Conservation (phyloP, 441 rosid genomes). For the Bruguiera hainesii region DNA sequence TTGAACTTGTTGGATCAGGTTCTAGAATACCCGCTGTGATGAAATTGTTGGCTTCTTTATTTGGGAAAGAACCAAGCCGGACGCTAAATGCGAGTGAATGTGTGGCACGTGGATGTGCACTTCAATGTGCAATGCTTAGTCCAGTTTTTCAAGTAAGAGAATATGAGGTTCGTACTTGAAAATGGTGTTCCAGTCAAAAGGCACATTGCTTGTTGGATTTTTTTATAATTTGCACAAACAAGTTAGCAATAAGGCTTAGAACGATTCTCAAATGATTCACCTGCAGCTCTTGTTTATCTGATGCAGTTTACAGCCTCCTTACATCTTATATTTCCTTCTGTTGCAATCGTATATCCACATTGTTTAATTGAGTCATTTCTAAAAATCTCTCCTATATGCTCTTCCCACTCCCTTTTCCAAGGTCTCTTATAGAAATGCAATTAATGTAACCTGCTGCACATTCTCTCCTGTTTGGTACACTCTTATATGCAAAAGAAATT, state of each 20-base stretch:
- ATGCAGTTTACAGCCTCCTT: no score
- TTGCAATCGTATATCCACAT: no score
- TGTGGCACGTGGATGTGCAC: constrained; percentile 64
- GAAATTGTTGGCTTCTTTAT: constrained; percentile 38
- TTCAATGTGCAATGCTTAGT: constrained; percentile 67
- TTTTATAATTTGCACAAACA: neutral
- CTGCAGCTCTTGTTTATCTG: no score
- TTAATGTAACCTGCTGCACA: neutral
- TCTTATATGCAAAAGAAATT: constrained; percentile 12
- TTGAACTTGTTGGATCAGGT: constrained; percentile 64
- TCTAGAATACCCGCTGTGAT: constrained; percentile 54
- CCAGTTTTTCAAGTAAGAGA: constrained; percentile 56
- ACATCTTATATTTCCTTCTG: no score
- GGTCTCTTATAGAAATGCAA: no score
- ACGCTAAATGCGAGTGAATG: constrained; percentile 63
- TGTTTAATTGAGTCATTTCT: no score
- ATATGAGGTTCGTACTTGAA: constrained; percentile 42
- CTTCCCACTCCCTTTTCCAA: neutral
- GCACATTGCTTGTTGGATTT: neutral
- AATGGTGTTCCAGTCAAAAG: neutral
- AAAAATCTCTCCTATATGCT: neutral
- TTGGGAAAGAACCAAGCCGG: constrained; percentile 50
- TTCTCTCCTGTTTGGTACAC: constrained; percentile 2
- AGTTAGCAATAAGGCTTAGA: no score
- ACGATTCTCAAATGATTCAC: no score